Evolutionary conservation across 192 early-diverging fungal species (phyloP).

Genomic region (Coemansia erecta): DNA sequence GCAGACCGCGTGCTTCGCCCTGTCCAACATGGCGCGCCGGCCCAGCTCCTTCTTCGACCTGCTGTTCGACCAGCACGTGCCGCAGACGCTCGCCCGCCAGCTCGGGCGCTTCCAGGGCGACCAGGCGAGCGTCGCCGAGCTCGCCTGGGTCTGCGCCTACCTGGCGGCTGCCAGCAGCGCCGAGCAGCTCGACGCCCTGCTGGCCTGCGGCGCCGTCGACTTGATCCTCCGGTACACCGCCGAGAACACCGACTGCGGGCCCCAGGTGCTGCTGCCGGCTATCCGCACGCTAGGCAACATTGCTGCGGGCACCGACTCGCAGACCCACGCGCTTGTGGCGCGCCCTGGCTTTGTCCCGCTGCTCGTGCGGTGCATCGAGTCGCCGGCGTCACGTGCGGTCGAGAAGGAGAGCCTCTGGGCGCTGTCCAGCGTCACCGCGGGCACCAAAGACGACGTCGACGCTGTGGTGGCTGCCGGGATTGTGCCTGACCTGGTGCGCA

Average conservation of each 20-base stretch:
- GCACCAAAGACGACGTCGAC: conserved; percentile 40
- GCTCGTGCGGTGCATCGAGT: conserved; percentile 31
- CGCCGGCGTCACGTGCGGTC: conserved; percentile 44
- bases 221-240: conserved; percentile 14
- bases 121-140: conserved; percentile 58
- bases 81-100: conserved; percentile 53
- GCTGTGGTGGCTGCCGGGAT: conserved; percentile 56
- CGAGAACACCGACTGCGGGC: conserved; percentile 8
- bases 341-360: conserved; percentile 53
- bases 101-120: conserved; percentile 35
- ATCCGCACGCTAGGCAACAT: conserved; percentile 69
- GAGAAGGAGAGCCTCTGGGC: conserved; percentile 74
- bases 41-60: conserved; percentile 57
- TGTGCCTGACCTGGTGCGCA: conserved; percentile 55
- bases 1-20: conserved; percentile 70
- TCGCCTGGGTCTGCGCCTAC: conserved; percentile 67
- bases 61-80: conserved; percentile 54
- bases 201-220: conserved; percentile 40
- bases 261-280: conserved; percentile 55
- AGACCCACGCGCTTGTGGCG: conserved; percentile 52
- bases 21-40: conserved; percentile 68
- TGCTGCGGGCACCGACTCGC: conserved; percentile 61
- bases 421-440: conserved; percentile 66
- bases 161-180: conserved; percentile 56
- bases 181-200: conserved; percentile 49